Evolutionary conservation across 2,329 filamentous ascomycete genomes (phyloP), one percentile per base, ranked within the genome.

Genomic region (Calonectria pseudoturangicola): DNA sequence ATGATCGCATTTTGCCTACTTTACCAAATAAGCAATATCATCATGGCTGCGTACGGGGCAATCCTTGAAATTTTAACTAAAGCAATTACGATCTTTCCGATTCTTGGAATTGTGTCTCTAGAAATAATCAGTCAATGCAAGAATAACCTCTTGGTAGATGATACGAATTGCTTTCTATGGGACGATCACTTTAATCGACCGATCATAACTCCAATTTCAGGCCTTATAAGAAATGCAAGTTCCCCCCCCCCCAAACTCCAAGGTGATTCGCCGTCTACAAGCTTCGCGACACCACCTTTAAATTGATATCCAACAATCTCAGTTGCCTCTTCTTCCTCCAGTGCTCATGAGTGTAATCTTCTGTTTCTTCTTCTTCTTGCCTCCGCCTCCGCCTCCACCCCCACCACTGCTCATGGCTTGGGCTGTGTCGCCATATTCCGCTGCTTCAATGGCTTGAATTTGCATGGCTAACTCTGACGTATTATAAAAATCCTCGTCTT

Each of bases 261-360:
- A 51, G 39, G 41, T 41, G 10, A 39, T 60, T 30, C 27, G 39
- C 60, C 33, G 16, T 70, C 66, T 70, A 72, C 66, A 28, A 25
- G 25, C 58, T 25, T 13, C 43, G 27, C 45, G 41, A 45, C 27
- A 3, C 10, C 27, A 33, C 43, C 39, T 56, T 33, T 13, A 64
- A 27, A 54, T 36, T 43, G n/a, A 63, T 60, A 56, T 50, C 41
- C 43, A 48, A 66, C 47, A 60, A 63, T 41, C 9, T 77, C 62
- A 87, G 30, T 84, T 82, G 28, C 87, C 88, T 75, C 88, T 84
- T 51, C 87, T 85, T n/a, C 90, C 87, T 56, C 90, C 89, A 1
- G 92, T 93, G 77, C 91, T 93, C 92, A 93, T 93, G 74, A 93
- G 82, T 16, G 92, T 93, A 73, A 93, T 93, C 85, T 93, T 93